A percentile compares a stretch with the other conserved stretches of the same genome.
Evolutionary conservation across 768 basidiomycete species (phyloP).

Genomic region (Tricholoma bakamatsutake): DNA sequence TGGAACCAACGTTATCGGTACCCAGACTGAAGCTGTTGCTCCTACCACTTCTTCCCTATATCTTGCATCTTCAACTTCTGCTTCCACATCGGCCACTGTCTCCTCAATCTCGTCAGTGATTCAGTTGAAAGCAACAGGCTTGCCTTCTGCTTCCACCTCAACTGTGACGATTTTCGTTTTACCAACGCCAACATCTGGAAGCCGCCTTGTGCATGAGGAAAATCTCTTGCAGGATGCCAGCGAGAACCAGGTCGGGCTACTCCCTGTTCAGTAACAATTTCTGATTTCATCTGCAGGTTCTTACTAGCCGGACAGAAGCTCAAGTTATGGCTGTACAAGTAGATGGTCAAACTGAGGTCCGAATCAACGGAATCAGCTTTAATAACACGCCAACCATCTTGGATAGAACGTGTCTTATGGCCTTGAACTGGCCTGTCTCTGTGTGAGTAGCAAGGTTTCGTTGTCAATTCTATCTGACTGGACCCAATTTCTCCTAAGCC

Average conservation of each 20-base stretch:
- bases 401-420: constrained; percentile 44
- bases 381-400: constrained; percentile 32
- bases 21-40: not conserved
- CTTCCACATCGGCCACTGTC: not conserved
- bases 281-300: not conserved
- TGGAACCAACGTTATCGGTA: constrained; percentile 5
- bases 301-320: constrained; percentile 11
- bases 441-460: constrained; percentile 38
- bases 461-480: not conserved
- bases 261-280: not conserved
- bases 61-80: not conserved
- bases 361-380: constrained; percentile 29
- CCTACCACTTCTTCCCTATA: constrained; percentile 3
- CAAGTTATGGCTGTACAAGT: constrained; percentile 13
- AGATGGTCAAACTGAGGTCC: constrained; percentile 19
- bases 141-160: constrained; percentile 1
- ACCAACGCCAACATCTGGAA: constrained; percentile 8
- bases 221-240: constrained; percentile 5
- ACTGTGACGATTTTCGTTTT: constrained; percentile 23
- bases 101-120: constrained; percentile 4
- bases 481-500: constrained; percentile 28
- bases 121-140: not conserved
- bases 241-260: constrained; percentile 9
- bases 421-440: constrained; percentile 66
- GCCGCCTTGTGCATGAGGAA: constrained; percentile 3